Percentiles rank a stretch among this genome's conserved stretches.
Conservation (phyloP, 1,284 basidiomycete species). For the Cryptococcus sp. region DNA sequence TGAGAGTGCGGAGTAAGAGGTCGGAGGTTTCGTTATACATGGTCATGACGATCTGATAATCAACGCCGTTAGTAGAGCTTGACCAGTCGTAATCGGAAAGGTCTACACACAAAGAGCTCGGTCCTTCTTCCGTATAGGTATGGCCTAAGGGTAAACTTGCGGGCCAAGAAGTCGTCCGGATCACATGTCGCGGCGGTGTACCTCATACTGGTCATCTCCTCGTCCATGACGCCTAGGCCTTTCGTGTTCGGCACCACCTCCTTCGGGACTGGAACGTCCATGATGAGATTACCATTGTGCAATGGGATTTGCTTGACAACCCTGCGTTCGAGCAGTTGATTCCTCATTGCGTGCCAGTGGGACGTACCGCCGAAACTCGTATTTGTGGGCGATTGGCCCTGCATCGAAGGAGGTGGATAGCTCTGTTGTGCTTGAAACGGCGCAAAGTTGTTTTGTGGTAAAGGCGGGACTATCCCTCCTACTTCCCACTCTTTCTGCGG, state of each 20-base stretch:
- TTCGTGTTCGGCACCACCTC: conserved; percentile 66
- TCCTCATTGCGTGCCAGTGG: conserved; percentile 44
- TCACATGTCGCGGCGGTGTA: conserved; percentile 57
- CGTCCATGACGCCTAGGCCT: conserved; percentile 58
- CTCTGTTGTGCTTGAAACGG: conserved; percentile 10
- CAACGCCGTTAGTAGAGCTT: neutral
- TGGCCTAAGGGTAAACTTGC: conserved; percentile 77
- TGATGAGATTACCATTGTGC: conserved; percentile 76
- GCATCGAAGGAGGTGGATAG: conserved; percentile 15
- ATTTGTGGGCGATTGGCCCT: conserved; percentile 15
- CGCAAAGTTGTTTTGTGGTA: conserved; percentile 11
- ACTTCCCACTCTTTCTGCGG: conserved; percentile 39
- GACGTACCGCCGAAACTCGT: conserved; percentile 35
- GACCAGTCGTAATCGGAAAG: neutral
- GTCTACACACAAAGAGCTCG: conserved; percentile 67
- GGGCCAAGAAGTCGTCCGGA: conserved; percentile 57
- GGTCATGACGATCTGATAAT: conserved; percentile 78
- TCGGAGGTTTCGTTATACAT: conserved; percentile 95
- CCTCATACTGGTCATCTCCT: conserved; percentile 81
- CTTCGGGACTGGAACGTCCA: conserved; percentile 75
- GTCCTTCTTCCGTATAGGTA: conserved; percentile 81
- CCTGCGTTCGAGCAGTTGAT: conserved; percentile 42
- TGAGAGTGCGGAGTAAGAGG: conserved; percentile 82
- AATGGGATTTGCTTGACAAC: conserved; percentile 79
- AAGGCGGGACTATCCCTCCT: conserved; percentile 30